Evolutionary conservation across 495 filamentous ascomycete genomes (phyloP).

Genomic region (Cetradonia linearis): DNA sequence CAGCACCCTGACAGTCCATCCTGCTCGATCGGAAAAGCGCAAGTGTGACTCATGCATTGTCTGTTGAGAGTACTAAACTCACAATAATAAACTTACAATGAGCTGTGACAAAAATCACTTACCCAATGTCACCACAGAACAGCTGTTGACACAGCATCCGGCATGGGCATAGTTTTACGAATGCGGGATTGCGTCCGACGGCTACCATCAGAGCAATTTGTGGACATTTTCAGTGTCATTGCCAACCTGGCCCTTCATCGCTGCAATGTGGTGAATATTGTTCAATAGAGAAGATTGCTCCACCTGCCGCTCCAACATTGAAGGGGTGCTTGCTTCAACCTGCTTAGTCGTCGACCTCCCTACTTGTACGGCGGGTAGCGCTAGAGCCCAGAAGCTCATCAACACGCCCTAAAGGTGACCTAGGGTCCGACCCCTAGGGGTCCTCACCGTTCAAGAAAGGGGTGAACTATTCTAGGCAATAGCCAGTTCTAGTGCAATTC

Average conservation of each 20-base stretch:
- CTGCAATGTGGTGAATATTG: slow-evolving; percentile 4
- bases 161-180: slow-evolving; percentile 1
- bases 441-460: too few species aligned
- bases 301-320: slow-evolving; percentile 10
- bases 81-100: neutral
- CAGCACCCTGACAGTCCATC: neutral
- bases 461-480: too few species aligned
- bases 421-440: too few species aligned
- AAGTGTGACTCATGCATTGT: neutral
- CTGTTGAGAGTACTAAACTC: neutral
- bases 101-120: neutral
- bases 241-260: slow-evolving; percentile 10
- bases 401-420: too few species aligned
- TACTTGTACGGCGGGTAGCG: too few species aligned
- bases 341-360: slow-evolving; percentile 10
- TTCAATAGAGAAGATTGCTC: slow-evolving; percentile 14
- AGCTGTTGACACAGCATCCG: slow-evolving; percentile 8
- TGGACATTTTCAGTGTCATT: slow-evolving; percentile 11
- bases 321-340: slow-evolving; percentile 5
- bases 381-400: too few species aligned
- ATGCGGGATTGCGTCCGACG: slow-evolving; percentile 6
- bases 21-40: neutral
- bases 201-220: slow-evolving; percentile 11
- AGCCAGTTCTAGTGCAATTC: neutral
- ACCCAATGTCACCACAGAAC: slow-evolving; percentile 22